Evolutionary conservation across 805 yeast genomes (phyloP).

Genomic region (Cyberlindnera xylosilytica): DNA sequence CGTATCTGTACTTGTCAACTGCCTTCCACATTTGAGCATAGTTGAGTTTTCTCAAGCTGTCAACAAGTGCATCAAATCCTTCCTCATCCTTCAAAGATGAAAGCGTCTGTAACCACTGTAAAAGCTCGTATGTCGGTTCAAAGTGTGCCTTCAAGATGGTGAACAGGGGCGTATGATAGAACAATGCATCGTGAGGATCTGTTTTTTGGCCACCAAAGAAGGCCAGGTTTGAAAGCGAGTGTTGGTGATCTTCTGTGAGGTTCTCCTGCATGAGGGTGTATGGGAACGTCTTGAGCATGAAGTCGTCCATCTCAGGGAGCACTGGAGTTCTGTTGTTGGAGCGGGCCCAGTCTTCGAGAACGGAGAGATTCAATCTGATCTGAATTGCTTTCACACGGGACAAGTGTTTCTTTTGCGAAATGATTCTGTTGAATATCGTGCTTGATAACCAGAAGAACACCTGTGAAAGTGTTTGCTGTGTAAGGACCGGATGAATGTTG

Average conservation of each 20-base stretch:
- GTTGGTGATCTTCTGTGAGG: conserved; percentile 3
- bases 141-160: conserved; percentile 65
- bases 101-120: conserved; percentile 90
- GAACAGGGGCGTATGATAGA: conserved; percentile 62
- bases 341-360: conserved; percentile 92
- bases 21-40: conserved; percentile 68
- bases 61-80: conserved; percentile 50
- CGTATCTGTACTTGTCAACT: conserved; percentile 77
- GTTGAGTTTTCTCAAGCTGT: conserved; percentile 54
- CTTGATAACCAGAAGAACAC: conserved; percentile 77
- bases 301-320: conserved; percentile 35
- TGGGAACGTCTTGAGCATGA: conserved; percentile 37
- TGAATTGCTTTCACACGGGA: conserved; percentile 87
- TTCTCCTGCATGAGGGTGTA: conserved; percentile 33
- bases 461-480: conserved; percentile 72
- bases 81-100: conserved; percentile 68
- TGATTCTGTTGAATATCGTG: conserved; percentile 66
- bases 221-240: conserved; percentile 10
- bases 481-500: conserved; percentile 73
- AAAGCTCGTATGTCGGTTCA: conserved; percentile 68
- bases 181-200: conserved; percentile 48
- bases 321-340: conserved; percentile 27
- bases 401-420: conserved; percentile 64
- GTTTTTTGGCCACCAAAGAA: conserved; percentile 22
- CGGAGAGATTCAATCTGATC: conserved; percentile 78